Base-by-base conservation (phyloP, 768 basidiomycete genomes). In the Vararia minispora region DNA sequence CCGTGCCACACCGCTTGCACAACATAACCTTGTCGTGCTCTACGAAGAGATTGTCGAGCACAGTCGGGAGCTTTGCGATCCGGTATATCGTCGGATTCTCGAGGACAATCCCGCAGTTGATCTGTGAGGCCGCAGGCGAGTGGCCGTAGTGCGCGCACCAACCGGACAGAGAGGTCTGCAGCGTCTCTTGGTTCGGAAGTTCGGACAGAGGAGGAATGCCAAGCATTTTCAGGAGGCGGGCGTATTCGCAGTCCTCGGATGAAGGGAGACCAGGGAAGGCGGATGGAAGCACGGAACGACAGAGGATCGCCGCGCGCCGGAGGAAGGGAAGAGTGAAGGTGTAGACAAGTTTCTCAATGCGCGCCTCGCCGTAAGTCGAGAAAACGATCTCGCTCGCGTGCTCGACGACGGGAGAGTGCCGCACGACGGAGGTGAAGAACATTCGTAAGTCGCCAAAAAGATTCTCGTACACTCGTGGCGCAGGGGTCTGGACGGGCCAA, bases 121-220 rank as follows among this genome's bases (percentile, higher is more conserved):
- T 60, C 49, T 88, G 85, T 2, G 82, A 76, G 1, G 78, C 72
- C 1, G 81, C 74, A 47, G 87, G 83, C 2, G 82, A 78, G 46
- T 83, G 76, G 2, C 85, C 83, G 53, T 87, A 90, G 54, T 90
- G 86, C 3, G 79, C 79, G 54, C 88, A 83, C 90, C 91, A 94
- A 3, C 87, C 82, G 0, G 82, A 81, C 2, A 89, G 66, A n/a
- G 81, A 81, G 40, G 81, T 88, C 55, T 88, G 85, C n/a, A 90
- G 61, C 5, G 84, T 85, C 52, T 89, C 87, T 48, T 88, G 84
- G 39, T 77, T 72, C 2, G 84, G 83, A 4, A 89, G 71, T 38
- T 81, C 78, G 2, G 80, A 75, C 0, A 94, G 71, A 0, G 76
- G 71, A 0, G 90, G 89, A 28, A 97, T 83, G 30, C 72, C 76